Conservation (phyloP, 257 asterid genomes). For the Forsythia viridissima region DNA sequence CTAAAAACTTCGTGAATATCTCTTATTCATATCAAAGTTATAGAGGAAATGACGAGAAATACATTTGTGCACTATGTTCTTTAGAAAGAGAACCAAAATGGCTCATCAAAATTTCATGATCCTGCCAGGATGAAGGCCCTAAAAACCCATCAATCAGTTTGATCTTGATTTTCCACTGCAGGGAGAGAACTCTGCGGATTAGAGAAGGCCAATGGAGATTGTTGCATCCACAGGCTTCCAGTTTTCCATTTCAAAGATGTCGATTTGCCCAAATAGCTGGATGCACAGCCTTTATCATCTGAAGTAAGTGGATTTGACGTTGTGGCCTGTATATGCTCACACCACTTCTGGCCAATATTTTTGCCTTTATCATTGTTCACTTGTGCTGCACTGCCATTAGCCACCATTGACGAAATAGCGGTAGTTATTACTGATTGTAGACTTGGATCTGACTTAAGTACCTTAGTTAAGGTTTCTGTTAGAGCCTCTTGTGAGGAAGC, state of each 20-base stretch:
- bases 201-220: slow-evolving; percentile 22
- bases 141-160: slow-evolving; percentile 16
- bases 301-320: slow-evolving; percentile 19
- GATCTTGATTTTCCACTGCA: slow-evolving; percentile 29
- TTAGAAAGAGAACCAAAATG: slow-evolving; percentile 11
- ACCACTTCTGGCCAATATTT: slow-evolving; percentile 28
- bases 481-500: slow-evolving; percentile 54
- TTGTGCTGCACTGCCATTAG: slow-evolving; percentile 27
- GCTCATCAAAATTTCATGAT: slow-evolving; percentile 10
- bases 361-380: slow-evolving; percentile 23
- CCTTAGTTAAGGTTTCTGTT: slow-evolving; percentile 79
- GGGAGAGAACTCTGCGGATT: not conserved
- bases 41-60: not conserved
- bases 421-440: slow-evolving; percentile 69
- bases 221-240: slow-evolving; percentile 20
- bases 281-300: slow-evolving; percentile 21
- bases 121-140: slow-evolving; percentile 18
- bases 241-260: slow-evolving; percentile 7
- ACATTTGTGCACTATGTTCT: slow-evolving; percentile 21
- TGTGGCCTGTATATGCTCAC: slow-evolving; percentile 15
- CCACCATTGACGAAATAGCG: slow-evolving; percentile 66
- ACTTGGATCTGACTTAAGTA: slow-evolving; percentile 73
- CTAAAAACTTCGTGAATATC: not conserved
- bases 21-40: slow-evolving; percentile 26
- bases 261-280: slow-evolving; percentile 16